Evolutionary conservation across 768 basidiomycete genomes (phyloP), one percentile per base, ranked within the genome.

Genomic region (Leccinum aurantiacum): DNA sequence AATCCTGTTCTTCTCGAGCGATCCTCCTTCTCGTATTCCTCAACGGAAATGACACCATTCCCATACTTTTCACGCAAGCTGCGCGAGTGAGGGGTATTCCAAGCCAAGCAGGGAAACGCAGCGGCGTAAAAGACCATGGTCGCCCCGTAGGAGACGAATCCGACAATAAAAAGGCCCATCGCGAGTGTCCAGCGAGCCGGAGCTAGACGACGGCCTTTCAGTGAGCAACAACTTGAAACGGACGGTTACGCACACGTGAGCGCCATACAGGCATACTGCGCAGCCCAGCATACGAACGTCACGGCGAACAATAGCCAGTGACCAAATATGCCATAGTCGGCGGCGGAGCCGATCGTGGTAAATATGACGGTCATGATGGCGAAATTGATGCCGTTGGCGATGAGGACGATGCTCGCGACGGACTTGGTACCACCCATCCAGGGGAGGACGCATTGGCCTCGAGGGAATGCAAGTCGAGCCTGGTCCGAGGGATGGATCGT

Each of bases 321-420:
- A 19, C 89, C 90, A 65, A 92, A 91, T 24, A 63, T 72, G 11
- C 74, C 73, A 53, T 74, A 75, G 37, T 74, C 73, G 6, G 65
- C 73, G 2, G 68, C 74, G 9, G 76, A 76, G 11, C 87, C 85
- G 51, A 93, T 84, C 0, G 89, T 91, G 2, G 91, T 93, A 75
- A 93, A 91, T 51, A 93, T 84, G 33, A 81, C 62, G 0, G 91
- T 91, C 90, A 93, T 91, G n/a, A 90, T 76, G 11, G 88, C 88
- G 62, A 92, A 93, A 67, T 85, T 85, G 54, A 88, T 75, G 1
- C 91, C 90, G 52, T 89, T 92, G 0, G 90, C 82, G 19, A 93
- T 76, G 17, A 93, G 77, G n/a, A 93, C 85, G 29, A 93, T 75
- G 48, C 90, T 90, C 13, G 87, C 83, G 38, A 94, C 86, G 3